A percentile compares a stretch with the other conserved stretches of the same genome.
Conservation (phyloP, 1,139 yeast genomes). For the Spathaspora sp. region DNA sequence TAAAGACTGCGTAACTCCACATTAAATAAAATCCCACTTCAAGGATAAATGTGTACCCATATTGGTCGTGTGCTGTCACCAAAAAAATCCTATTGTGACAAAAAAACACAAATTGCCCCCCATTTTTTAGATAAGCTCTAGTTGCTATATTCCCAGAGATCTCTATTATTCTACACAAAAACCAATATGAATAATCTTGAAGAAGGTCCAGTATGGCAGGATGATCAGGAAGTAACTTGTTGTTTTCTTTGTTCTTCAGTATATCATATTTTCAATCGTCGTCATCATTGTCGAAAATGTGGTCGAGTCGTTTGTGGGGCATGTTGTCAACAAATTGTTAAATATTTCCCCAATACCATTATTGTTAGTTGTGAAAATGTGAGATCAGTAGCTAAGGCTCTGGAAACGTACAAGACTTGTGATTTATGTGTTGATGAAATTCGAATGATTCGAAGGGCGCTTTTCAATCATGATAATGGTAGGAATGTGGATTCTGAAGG, state of each 20-base stretch:
- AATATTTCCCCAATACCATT: slow-evolving; percentile 41
- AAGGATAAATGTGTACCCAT: too few species aligned
- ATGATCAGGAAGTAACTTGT: slow-evolving; percentile 57
- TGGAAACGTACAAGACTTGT: slow-evolving; percentile 60
- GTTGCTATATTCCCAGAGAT: too few species aligned
- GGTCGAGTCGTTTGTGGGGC: slow-evolving; percentile 72
- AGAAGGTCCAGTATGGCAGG: slow-evolving; percentile 68
- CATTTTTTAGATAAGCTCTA: too few species aligned
- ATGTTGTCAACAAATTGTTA: slow-evolving; percentile 54
- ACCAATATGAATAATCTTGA: slow-evolving; percentile 2
- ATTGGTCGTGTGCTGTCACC: too few species aligned
- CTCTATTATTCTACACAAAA: too few species aligned
- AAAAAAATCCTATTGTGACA: too few species aligned
- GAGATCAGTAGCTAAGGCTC: slow-evolving; percentile 25
- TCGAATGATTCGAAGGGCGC: slow-evolving; percentile 52
- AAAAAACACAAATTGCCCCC: too few species aligned
- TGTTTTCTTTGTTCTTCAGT: slow-evolving; percentile 62
- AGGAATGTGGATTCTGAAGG: not conserved
- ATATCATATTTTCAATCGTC: slow-evolving; percentile 69
- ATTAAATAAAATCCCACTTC: too few species aligned
- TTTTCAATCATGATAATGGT: slow-evolving; percentile 20
- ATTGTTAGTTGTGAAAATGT: slow-evolving; percentile 31
- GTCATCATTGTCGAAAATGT: slow-evolving; percentile 92
- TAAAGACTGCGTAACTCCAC: too few species aligned
- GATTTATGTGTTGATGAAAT: slow-evolving; percentile 68